Evolutionary conservation across 1,139 yeast species (phyloP).

Genomic region (Lizanozyma gosingica): DNA sequence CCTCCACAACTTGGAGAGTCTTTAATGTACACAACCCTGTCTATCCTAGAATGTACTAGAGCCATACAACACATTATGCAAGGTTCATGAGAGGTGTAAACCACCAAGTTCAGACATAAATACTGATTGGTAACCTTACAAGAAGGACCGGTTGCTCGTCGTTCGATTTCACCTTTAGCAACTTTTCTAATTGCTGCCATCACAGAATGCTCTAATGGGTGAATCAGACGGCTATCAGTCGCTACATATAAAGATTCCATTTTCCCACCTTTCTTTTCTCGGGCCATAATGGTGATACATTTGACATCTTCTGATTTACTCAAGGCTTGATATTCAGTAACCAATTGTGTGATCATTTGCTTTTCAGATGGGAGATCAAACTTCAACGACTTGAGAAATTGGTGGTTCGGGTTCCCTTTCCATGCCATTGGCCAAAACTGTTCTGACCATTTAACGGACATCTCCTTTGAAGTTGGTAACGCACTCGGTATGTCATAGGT

Average conservation of each 20-base stretch:
- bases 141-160: slow-evolving; percentile 13
- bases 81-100: slow-evolving; percentile 91
- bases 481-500: background rate
- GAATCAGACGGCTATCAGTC: slow-evolving; percentile 19
- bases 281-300: slow-evolving; percentile 37
- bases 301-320: no score
- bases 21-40: slow-evolving; percentile 54
- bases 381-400: slow-evolving; percentile 46
- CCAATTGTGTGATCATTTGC: slow-evolving; percentile 21
- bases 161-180: slow-evolving; percentile 39
- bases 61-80: slow-evolving; percentile 98
- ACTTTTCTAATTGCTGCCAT: slow-evolving; percentile 61
- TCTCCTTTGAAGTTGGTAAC: slow-evolving; percentile 55
- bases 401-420: slow-evolving; percentile 87
- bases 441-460: slow-evolving; percentile 54
- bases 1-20: slow-evolving; percentile 29
- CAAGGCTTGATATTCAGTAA: no score
- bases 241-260: slow-evolving; percentile 28
- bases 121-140: slow-evolving; percentile 29
- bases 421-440: slow-evolving; percentile 82
- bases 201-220: slow-evolving; percentile 63
- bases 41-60: slow-evolving; percentile 78
- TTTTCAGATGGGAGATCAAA: slow-evolving; percentile 40
- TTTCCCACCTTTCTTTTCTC: slow-evolving; percentile 29
- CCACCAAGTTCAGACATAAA: slow-evolving; percentile 67